Percentiles rank a stretch among this genome's conserved stretches.
These are phyloP conservation scores for Phanerochaete carnosa DNA, from an alignment of 768 basidiomycete species.

Conservation along the genomic window DNA sequence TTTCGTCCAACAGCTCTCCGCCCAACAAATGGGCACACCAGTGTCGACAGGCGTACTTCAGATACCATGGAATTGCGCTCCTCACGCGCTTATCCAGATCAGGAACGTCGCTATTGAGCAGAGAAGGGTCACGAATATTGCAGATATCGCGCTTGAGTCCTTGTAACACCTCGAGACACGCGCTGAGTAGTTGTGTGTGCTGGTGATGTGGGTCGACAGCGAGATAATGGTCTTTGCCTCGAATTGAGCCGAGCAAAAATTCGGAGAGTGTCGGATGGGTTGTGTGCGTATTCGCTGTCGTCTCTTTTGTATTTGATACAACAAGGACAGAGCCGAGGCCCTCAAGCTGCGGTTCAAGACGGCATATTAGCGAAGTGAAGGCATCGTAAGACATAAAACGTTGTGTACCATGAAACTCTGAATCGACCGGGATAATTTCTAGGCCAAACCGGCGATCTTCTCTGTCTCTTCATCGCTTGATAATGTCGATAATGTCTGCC, in stretches of 20 bases:
- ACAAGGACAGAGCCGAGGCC: neutral
- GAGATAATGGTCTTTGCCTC: neutral
- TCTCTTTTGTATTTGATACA: neutral
- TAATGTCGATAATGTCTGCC: too few species aligned
- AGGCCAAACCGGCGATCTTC: too few species aligned
- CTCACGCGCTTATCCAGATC: neutral
- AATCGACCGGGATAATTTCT: too few species aligned
- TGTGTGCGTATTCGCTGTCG: neutral
- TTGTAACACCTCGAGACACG: neutral
- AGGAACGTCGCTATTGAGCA: constrained; percentile 2
- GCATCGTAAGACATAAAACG: neutral
- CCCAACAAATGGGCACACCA: constrained; percentile 18
- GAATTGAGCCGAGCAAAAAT: neutral
- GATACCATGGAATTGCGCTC: constrained; percentile 7
- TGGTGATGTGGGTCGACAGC: neutral
- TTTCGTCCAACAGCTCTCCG: neutral
- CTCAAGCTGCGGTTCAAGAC: too few species aligned
- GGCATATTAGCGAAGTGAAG: too few species aligned
- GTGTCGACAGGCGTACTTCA: constrained; percentile 21
- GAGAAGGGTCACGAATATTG: neutral
- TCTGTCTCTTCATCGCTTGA: too few species aligned
- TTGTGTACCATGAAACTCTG: too few species aligned
- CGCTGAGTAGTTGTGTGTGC: neutral
- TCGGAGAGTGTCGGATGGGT: neutral
- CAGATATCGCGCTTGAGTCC: constrained; percentile 8